These are phyloP conservation scores for Artemisia princeps DNA, from an alignment of 140 eudicot genomes.

Conservation along the genomic window DNA sequence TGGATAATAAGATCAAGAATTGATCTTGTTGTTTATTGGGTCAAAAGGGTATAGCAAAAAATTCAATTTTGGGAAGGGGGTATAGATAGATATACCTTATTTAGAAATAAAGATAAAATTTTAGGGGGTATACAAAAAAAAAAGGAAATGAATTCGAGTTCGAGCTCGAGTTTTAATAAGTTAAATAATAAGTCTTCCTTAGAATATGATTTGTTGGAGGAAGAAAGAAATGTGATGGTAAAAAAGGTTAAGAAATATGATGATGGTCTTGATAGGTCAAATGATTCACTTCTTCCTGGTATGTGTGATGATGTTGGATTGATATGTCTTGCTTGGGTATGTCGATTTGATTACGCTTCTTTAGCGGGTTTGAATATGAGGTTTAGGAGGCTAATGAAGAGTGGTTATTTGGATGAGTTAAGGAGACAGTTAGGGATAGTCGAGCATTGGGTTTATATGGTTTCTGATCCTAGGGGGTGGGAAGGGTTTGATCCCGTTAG, in stretches of 20 bases:
- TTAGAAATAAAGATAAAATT: too few species aligned
- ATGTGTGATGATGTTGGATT: constrained; percentile 48
- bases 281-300: constrained; percentile 49
- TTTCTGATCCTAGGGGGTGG: constrained; percentile 62
- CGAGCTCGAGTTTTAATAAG: constrained; percentile 2
- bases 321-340: constrained; percentile 45
- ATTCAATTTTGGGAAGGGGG: too few species aligned
- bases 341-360: constrained; percentile 53
- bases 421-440: constrained; percentile 41
- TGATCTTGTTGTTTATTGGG: too few species aligned
- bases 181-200: constrained; percentile 17
- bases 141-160: neutral
- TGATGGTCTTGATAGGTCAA: constrained; percentile 17
- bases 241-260: constrained; percentile 16
- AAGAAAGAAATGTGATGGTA: constrained; percentile 8
- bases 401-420: constrained; percentile 44
- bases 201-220: constrained; percentile 25
- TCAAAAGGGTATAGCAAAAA: too few species aligned
- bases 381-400: constrained; percentile 40
- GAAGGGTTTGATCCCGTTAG: constrained; percentile 55
- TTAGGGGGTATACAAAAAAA: constrained; percentile 2
- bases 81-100: too few species aligned
- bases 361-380: constrained; percentile 34
- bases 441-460: constrained; percentile 77
- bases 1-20: too few species aligned